These are phyloP conservation scores for Fragaria ananassa DNA, from an alignment of 306 rosid genomes.

Conservation along the genomic window DNA sequence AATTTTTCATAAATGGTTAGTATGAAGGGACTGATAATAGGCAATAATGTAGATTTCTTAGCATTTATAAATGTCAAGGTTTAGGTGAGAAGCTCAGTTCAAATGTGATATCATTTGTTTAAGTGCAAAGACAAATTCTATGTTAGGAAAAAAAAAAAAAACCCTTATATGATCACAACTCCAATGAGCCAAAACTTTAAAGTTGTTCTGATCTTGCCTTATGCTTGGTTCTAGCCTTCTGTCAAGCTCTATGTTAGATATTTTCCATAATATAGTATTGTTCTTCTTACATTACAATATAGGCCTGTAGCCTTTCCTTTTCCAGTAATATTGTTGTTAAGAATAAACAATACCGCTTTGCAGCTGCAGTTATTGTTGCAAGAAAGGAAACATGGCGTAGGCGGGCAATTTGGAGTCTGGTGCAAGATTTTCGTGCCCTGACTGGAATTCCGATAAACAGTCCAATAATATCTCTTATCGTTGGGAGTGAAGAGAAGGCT, in stretches of 20 bases:
- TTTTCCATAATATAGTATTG: neutral
- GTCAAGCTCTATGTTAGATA: neutral
- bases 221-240: neutral
- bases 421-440: slow-evolving; percentile 65
- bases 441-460: slow-evolving; percentile 87
- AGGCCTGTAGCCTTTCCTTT: neutral
- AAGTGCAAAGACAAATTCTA: neutral
- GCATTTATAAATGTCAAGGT: neutral
- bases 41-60: neutral
- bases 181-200: neutral
- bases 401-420: slow-evolving; percentile 66
- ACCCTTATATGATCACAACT: neutral
- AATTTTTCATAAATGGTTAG: neutral
- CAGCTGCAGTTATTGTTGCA: slow-evolving; percentile 86
- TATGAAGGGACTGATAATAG: neutral
- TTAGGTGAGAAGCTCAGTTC: neutral
- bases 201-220: neutral
- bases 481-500: slow-evolving; percentile 88
- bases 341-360: slow-evolving; percentile 25
- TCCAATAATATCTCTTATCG: slow-evolving; percentile 80
- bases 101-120: neutral
- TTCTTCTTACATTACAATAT: neutral
- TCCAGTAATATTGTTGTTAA: neutral
- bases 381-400: slow-evolving; percentile 82
- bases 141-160: too few relatives aligned